Evolutionary conservation across 2,329 filamentous ascomycete species (phyloP).

Genomic region (Pezicula radicicola): DNA sequence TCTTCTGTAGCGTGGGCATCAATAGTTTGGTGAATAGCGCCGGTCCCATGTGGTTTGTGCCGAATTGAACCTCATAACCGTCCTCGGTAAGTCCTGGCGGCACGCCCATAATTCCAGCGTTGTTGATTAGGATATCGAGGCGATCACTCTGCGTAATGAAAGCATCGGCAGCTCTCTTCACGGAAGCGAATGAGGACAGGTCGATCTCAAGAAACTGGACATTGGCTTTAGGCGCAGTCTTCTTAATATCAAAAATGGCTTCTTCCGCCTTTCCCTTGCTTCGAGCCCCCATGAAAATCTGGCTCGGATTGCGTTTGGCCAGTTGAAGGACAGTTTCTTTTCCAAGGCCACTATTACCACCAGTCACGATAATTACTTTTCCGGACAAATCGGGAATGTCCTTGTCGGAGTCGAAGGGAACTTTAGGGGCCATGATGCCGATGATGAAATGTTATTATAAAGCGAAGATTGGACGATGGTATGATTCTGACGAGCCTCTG

Average conservation of each 20-base stretch:
- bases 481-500: too few species aligned
- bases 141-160: conserved; percentile 31
- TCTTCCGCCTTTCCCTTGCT: conserved; percentile 31
- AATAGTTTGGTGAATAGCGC: conserved; percentile 38
- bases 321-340: conserved; percentile 35
- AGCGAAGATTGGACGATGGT: too few species aligned
- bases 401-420: not conserved
- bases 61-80: conserved; percentile 45
- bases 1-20: conserved; percentile 26
- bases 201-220: conserved; percentile 37
- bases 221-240: conserved; percentile 13
- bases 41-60: conserved; percentile 44
- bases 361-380: conserved; percentile 31
- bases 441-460: too few species aligned
- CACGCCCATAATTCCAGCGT: conserved; percentile 39
- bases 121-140: conserved; percentile 41
- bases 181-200: conserved; percentile 37
- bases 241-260: conserved; percentile 33
- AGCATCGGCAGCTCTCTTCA: conserved; percentile 35
- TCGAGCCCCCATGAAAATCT: conserved; percentile 32
- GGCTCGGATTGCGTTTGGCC: conserved; percentile 33
- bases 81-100: conserved; percentile 35
- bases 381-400: conserved; percentile 20
- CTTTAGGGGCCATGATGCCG: not conserved
- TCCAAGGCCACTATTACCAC: conserved; percentile 38